Conservation (phyloP, 345 rosid genomes). For the Reutealis trisperma region DNA sequence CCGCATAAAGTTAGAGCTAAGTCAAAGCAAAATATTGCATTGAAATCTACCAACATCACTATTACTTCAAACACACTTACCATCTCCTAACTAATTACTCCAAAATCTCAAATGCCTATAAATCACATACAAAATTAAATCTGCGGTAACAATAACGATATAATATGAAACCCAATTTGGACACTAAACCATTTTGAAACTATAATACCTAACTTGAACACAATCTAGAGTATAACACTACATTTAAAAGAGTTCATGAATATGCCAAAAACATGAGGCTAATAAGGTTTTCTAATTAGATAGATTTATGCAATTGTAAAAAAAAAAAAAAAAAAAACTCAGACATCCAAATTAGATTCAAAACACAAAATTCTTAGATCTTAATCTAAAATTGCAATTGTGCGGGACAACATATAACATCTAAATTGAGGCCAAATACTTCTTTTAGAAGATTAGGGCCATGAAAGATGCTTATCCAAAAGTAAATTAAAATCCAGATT, state of each 20-base stretch:
- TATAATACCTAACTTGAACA: background rate
- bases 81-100: constrained; percentile 39
- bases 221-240: background rate
- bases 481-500: background rate
- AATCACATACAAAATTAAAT: constrained; percentile 12
- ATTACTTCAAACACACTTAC: constrained; percentile 56
- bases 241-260: background rate
- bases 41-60: constrained; percentile 78
- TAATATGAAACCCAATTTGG: background rate
- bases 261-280: background rate
- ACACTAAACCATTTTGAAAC: background rate
- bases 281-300: background rate
- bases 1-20: constrained; percentile 97
- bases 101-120: constrained; percentile 30
- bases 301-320: background rate
- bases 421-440: constrained; percentile 8
- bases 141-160: background rate
- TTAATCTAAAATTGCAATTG: background rate
- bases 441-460: constrained; percentile 1
- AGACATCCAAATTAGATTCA: constrained; percentile 8
- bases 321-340: background rate
- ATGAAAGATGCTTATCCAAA: background rate
- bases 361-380: constrained; percentile 14
- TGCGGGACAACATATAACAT: background rate
- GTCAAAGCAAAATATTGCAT: constrained; percentile 97